Conservation (phyloP, 306 rosid species). For the Vigna mungo region DNA sequence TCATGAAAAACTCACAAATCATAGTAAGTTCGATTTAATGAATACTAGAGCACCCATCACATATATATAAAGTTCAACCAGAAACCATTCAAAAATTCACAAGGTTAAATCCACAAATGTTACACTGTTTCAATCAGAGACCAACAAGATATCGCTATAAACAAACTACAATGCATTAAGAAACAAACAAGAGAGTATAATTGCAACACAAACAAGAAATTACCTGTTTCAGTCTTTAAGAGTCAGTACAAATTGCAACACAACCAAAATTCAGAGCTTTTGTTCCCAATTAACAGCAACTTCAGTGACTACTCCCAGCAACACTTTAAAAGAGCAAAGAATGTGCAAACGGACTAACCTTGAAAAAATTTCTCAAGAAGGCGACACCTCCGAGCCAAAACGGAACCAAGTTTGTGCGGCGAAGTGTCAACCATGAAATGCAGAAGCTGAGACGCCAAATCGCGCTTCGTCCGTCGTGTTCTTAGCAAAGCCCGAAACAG, state of each 20-base stretch:
- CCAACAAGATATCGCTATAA: neutral
- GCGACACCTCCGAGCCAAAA: slow-evolving; percentile 61
- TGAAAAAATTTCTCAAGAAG: slow-evolving; percentile 65
- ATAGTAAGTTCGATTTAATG: neutral
- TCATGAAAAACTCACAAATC: neutral
- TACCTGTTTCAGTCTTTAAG: too few species aligned
- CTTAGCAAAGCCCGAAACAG: slow-evolving; percentile 61
- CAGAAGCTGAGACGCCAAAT: slow-evolving; percentile 73
- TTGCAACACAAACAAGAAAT: too few species aligned
- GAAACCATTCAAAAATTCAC: slow-evolving; percentile 2
- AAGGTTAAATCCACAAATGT: slow-evolving; percentile 5
- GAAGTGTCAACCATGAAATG: slow-evolving; percentile 68
- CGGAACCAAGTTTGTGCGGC: slow-evolving; percentile 61
- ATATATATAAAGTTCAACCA: neutral
- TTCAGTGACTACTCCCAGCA: slow-evolving; percentile 1
- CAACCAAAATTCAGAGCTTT: neutral
- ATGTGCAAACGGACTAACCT: slow-evolving; percentile 43
- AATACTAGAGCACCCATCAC: neutral
- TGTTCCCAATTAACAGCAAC: neutral
- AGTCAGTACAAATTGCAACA: neutral
- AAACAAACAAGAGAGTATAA: slow-evolving; percentile 16
- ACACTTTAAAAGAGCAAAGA: neutral
- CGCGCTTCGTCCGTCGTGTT: slow-evolving; percentile 49
- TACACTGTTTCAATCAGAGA: neutral
- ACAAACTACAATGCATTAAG: slow-evolving; percentile 2